A percentile compares a stretch with the other conserved stretches of the same genome.
Evolutionary conservation across 768 basidiomycete genomes (phyloP).

Genomic region (Galerina marginata): DNA sequence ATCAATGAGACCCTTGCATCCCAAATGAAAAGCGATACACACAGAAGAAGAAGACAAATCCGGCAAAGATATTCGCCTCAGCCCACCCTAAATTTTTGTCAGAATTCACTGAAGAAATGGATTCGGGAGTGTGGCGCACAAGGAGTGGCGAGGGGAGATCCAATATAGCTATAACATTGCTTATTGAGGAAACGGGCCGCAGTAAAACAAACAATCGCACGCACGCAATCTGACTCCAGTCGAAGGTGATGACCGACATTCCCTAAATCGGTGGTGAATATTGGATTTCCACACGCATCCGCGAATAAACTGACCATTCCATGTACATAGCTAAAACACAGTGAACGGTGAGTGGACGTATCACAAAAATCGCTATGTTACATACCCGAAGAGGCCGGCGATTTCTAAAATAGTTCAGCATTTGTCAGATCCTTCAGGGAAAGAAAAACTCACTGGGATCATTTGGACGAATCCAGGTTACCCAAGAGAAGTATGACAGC

Average conservation of each 20-base stretch:
- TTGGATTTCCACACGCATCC: constrained; percentile 43
- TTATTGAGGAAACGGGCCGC: neutral
- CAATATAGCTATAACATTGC: constrained; percentile 40
- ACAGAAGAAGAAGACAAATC: constrained; percentile 73
- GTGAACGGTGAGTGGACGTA: neutral
- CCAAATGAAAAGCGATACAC: constrained; percentile 11
- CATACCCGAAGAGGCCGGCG: constrained; percentile 53
- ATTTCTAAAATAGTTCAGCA: constrained; percentile 35
- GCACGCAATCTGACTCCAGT: constrained; percentile 67
- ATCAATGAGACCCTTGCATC: neutral
- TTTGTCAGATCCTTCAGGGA: neutral
- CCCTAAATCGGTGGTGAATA: constrained; percentile 31
- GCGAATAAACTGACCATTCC: constrained; percentile 50
- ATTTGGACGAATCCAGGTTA: constrained; percentile 57
- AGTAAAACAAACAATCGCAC: constrained; percentile 15
- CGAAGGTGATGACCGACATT: constrained; percentile 53
- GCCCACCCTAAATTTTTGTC: constrained; percentile 60
- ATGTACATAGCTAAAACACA: constrained; percentile 39
- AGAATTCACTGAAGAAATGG: neutral
- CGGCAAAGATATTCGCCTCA: constrained; percentile 64
- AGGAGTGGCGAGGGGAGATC: constrained; percentile 57
- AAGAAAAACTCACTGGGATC: constrained; percentile 44
- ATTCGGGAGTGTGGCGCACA: constrained; percentile 27
- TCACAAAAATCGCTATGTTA: neutral
- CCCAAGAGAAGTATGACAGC: constrained; percentile 64